Evolutionary conservation across 805 yeast species (phyloP).

Genomic region (Brettanomyces bruxellensis): DNA sequence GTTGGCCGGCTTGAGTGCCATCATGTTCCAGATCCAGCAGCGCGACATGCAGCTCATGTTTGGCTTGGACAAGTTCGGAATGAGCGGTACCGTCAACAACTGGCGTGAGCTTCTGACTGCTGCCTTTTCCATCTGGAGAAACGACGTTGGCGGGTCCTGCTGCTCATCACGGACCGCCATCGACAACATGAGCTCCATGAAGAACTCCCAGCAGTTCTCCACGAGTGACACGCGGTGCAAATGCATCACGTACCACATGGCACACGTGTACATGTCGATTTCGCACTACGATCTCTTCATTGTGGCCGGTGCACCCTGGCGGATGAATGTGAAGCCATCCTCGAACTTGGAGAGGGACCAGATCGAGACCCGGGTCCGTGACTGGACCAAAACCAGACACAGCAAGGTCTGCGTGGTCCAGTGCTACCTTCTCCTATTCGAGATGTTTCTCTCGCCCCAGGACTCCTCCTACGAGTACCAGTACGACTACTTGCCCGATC

Average conservation of each 20-base stretch:
- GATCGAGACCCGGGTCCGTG: constrained; percentile 39
- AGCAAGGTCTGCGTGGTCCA: constrained; percentile 51
- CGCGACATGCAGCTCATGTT: constrained; percentile 52
- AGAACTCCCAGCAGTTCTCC: constrained; percentile 23
- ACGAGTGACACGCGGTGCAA: constrained; percentile 43
- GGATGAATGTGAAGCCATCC: constrained; percentile 61
- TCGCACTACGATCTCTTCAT: constrained; percentile 74
- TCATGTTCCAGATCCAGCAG: constrained; percentile 67
- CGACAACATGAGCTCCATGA: constrained; percentile 19
- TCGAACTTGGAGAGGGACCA: constrained; percentile 37
- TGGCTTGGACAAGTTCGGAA: constrained; percentile 31
- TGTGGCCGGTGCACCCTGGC: constrained; percentile 73
- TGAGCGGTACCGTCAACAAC: constrained; percentile 25
- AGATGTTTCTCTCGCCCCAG: constrained; percentile 50
- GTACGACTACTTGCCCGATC: constrained; percentile 39
- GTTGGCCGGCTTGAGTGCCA: constrained; percentile 56
- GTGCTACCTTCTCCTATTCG: constrained; percentile 52
- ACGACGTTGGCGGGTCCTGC: constrained; percentile 32
- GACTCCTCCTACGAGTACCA: constrained; percentile 33
- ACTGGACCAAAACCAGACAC: constrained; percentile 39
- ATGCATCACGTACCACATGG: constrained; percentile 61
- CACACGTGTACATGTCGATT: constrained; percentile 61
- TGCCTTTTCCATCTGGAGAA: constrained; percentile 65
- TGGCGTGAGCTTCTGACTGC: constrained; percentile 69
- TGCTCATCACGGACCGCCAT: constrained; percentile 27